Evolutionary conservation across 2,329 filamentous ascomycete species (phyloP), one percentile per base, ranked within the genome.

Genomic region (Boeremia exigua): DNA sequence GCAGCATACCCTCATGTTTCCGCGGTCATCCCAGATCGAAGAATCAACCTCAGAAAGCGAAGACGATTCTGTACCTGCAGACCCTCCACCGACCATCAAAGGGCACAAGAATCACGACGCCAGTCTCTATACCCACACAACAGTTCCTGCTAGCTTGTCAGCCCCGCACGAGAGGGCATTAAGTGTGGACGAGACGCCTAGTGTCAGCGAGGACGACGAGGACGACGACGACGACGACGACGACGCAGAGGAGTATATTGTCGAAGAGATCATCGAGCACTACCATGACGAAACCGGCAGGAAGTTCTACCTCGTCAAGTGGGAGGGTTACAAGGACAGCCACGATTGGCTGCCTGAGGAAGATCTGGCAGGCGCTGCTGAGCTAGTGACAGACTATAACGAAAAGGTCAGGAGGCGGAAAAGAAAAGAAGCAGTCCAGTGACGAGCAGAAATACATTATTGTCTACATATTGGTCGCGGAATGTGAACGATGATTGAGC

Each of bases 231-330:
- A 30, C 2, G 47, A 58, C 10, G 53, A 58, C 6, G 45, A 46
- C 2, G 54, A 56, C 0, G 57, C 55, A 11, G 66, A 73, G 51
- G 69, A 71, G 45, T 72, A 68, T 37, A 63, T 66, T 9, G 63
- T 73, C 10, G 70, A 73, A 49, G 45, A 56, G 19, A 72, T 75
- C 23, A 30, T 70, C 0, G 61, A 63, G 39, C 70, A 75, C 47
- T 62, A 58, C 19, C 56, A 59, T 36, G 51, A 67, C 44, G 51
- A 67, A 3, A 56, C 60, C 1, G 59, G 56, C 28, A 27, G 27
- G 0, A 69, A 61, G 3, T 69, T 62, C 48, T 75, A 71, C 28
- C 65, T 69, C 0, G 70, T 75, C n/a, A 73, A 72, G 33, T 75
- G 72, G 72, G 63, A 69, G 19, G 71, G 68, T 1, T 71, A 70